These are phyloP conservation scores for Nothophytophthora sp. DNA, from an alignment of 352 stramenopile species.

Conservation along the genomic window DNA sequence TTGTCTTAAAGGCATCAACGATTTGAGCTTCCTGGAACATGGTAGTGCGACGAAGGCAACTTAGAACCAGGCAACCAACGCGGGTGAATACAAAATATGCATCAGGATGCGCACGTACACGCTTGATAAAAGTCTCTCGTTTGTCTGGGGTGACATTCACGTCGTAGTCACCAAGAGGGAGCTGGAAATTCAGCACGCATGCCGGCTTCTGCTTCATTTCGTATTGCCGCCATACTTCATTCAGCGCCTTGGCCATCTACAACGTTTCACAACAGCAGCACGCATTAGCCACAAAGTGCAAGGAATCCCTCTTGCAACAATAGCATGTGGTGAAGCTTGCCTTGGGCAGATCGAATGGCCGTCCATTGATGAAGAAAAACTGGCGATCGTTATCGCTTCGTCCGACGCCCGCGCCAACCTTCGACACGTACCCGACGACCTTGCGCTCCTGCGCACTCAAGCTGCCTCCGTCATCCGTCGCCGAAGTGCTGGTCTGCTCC, in stretches of 20 bases:
- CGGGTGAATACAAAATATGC: no score
- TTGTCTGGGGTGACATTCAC: slow-evolving; percentile 99
- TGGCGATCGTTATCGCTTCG: slow-evolving; percentile 90
- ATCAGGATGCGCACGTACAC: slow-evolving; percentile 33
- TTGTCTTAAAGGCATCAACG: slow-evolving; percentile 58
- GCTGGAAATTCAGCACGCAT: slow-evolving; percentile 91
- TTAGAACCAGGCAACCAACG: no score
- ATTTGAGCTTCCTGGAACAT: slow-evolving; percentile 60
- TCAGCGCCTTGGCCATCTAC: slow-evolving; percentile 75
- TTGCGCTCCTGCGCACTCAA: slow-evolving; percentile 26
- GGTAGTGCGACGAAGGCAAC: no score
- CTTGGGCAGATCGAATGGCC: slow-evolving; percentile 94
- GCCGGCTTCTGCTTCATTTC: slow-evolving; percentile 94
- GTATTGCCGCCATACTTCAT: slow-evolving; percentile 92
- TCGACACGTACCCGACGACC: slow-evolving; percentile 75
- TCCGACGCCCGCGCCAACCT: slow-evolving; percentile 65
- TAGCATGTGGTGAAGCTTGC: slow-evolving; percentile 5
- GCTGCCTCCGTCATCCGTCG: slow-evolving; percentile 20
- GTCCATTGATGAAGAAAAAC: slow-evolving; percentile 97
- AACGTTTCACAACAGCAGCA: not conserved
- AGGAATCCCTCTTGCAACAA: not conserved
- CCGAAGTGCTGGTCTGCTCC: slow-evolving; percentile 7
- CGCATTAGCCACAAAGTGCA: slow-evolving; percentile 5
- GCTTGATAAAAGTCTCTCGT: slow-evolving; percentile 90
- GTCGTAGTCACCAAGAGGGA: slow-evolving; percentile 92